These are phyloP conservation scores for Diaporthe citriasiana DNA, from an alignment of 2,329 filamentous ascomycete species.

Conservation along the genomic window DNA sequence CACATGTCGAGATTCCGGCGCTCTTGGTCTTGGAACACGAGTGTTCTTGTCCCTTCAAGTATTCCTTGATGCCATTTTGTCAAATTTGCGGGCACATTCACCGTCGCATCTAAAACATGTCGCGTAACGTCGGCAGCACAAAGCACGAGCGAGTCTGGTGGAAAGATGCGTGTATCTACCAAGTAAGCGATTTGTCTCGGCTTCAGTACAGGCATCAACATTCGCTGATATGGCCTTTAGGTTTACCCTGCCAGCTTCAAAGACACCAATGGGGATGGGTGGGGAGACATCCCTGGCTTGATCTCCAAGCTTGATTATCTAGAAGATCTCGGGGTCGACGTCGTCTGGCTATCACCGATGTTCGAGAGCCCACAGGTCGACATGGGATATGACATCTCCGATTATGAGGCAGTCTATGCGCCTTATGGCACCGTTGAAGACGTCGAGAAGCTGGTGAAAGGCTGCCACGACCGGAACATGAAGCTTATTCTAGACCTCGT, in stretches of 20 bases:
- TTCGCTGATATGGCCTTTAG: constrained; percentile 48
- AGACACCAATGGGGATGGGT: constrained; percentile 71
- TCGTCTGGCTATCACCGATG: constrained; percentile 71
- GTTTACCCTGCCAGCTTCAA: constrained; percentile 72
- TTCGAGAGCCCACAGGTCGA: constrained; percentile 73
- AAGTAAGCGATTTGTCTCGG: not conserved
- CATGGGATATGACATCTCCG: constrained; percentile 81
- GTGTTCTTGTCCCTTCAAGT: not conserved
- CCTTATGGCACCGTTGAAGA: constrained; percentile 78
- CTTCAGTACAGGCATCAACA: accelerated
- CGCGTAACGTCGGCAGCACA: not conserved
- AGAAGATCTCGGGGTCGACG: constrained; percentile 71
- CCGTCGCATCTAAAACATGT: not conserved
- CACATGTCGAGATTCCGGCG: not conserved
- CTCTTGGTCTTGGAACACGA: not conserved
- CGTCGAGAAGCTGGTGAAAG: constrained; percentile 73
- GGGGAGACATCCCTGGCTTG: constrained; percentile 59
- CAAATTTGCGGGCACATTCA: not conserved
- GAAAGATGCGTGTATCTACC: constrained; percentile 61
- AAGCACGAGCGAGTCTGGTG: constrained; percentile 55
- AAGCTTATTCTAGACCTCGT: constrained; percentile 81
- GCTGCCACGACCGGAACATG: constrained; percentile 71
- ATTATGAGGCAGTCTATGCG: constrained; percentile 76
- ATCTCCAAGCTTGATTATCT: constrained; percentile 76
- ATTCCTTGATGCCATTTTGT: too few relatives aligned